Base-by-base conservation (phyloP, 2,329 filamentous ascomycete genomes). In the Lachnellula willkommii region DNA sequence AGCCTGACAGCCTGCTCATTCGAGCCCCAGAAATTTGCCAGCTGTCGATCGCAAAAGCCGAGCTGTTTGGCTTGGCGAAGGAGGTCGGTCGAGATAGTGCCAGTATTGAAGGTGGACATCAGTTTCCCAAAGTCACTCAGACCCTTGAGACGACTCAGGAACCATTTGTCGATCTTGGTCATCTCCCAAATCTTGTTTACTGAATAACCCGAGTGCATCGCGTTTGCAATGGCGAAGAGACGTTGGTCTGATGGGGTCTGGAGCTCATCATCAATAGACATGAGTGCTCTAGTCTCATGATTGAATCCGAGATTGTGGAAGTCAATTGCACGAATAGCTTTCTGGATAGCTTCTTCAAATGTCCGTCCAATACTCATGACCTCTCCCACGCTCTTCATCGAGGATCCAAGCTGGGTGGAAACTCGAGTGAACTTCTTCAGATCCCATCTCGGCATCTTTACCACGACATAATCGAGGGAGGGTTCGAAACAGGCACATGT, bases 361-460 rank as follows among this genome's bases (percentile, higher is more conserved):
- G 89, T 95, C 63, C 94, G 81, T 55, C 94, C 94, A 65, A 99
- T 96, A 68, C 89, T 93, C 94, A 99, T 97, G 63, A 99, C 94
- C 72, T 99, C 94, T 69, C 94, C 94, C 52, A 99, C 92, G 82
- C 90, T 96, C 86, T 97, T 99, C 94, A 99, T 99, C 12, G 93
- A 96, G 3, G 94, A 97, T 32, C 92, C 93, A 24, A 99, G 87
- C 69, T 95, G 88, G 1, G 92, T 97, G 4, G 93, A 97, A 22
- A 97, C 94, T 63, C 94, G 86, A 28, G 90, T 95, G 75, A 99
- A 99, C 77, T 99, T 99, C 80, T 97, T 97, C 69, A 99, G 75
- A 75, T 99, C 94, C 94, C 94, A 99, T 65, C 94, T 84, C 47
- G 94, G 94, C 78, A 99, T 97, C 83, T 99, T 99, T 66, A 97